phyloP scores from a whole-genome alignment of 768 basidiomycete species.

The Psilocybe cubensis region DNA sequence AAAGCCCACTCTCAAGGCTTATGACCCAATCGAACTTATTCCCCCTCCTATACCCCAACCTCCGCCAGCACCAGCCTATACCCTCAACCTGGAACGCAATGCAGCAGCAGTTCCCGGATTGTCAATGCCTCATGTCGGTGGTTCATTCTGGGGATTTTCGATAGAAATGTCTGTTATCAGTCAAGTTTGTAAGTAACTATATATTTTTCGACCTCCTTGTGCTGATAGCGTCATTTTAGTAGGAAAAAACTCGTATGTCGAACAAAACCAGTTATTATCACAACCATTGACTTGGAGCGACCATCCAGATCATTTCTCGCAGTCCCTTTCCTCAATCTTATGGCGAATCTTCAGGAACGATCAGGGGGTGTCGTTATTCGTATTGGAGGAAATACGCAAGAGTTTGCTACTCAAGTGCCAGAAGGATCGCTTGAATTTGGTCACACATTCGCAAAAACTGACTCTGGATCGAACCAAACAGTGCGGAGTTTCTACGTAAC shows the following conservation, averaged over 20 bases:
- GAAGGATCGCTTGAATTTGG: conserved; percentile 42
- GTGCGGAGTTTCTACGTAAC: conserved; percentile 9
- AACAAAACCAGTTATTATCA: neutral
- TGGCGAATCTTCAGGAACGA: conserved; percentile 67
- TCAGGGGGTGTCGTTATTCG: conserved; percentile 66
- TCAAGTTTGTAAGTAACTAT: conserved; percentile 51
- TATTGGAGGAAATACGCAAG: conserved; percentile 82
- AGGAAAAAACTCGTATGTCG: conserved; percentile 53
- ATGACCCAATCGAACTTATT: conserved; percentile 50
- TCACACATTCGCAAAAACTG: conserved; percentile 30
- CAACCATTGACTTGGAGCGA: neutral
- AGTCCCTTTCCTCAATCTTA: conserved; percentile 74
- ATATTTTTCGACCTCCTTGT: neutral
- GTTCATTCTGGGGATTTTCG: conserved; percentile 72
- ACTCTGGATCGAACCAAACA: conserved; percentile 23
- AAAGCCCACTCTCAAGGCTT: conserved; percentile 44
- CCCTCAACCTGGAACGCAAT: conserved; percentile 41
- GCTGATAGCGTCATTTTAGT: conserved; percentile 32
- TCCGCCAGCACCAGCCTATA: conserved; percentile 43
- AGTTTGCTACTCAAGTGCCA: conserved; percentile 56
- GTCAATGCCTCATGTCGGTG: conserved; percentile 39
- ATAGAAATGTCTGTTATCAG: conserved; percentile 76
- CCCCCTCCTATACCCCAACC: conserved; percentile 54
- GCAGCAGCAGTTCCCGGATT: conserved; percentile 34
- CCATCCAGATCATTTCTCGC: conserved; percentile 49